Conservation (phyloP, 257 asterid species). For the Solanum tacnaense region DNA sequence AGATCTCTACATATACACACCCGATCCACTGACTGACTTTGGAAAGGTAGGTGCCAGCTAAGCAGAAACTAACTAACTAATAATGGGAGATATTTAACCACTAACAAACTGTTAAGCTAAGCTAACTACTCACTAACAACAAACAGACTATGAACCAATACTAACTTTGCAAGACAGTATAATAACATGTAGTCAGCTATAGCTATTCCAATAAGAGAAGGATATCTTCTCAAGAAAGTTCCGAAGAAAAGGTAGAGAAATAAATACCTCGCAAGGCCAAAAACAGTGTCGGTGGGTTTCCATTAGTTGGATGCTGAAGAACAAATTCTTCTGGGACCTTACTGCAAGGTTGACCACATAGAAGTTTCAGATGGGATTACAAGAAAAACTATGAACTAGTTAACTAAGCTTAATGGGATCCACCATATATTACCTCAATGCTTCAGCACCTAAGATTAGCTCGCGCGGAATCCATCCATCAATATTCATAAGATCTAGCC, state of each 20-base stretch:
- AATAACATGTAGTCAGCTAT: not conserved
- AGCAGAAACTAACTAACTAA: not conserved
- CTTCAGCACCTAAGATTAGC: constrained; percentile 96
- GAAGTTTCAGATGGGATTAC: constrained; percentile 2
- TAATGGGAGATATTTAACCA: not conserved
- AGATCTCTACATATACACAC: not conserved
- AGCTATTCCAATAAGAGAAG: not conserved
- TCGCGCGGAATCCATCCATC: constrained; percentile 99
- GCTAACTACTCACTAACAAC: not conserved
- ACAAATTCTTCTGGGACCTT: constrained; percentile 95
- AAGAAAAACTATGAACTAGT: not conserved
- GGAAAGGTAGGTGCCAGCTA: not conserved
- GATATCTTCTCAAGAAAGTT: not conserved
- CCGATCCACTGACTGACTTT: not conserved
- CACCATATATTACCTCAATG: constrained; percentile 48
- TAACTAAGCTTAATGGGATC: not conserved
- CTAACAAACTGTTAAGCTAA: not conserved
- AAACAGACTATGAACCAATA: not conserved
- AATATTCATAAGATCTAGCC: constrained; percentile 93
- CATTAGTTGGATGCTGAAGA: constrained; percentile 84
- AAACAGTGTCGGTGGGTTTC: constrained; percentile 92
- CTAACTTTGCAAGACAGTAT: not conserved
- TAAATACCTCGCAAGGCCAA: constrained; percentile 64
- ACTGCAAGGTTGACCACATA: constrained; percentile 40
- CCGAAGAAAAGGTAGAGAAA: not conserved